Evolutionary conservation across 805 yeast genomes (phyloP).

Genomic region (Lipomyces yamanashiensis): DNA sequence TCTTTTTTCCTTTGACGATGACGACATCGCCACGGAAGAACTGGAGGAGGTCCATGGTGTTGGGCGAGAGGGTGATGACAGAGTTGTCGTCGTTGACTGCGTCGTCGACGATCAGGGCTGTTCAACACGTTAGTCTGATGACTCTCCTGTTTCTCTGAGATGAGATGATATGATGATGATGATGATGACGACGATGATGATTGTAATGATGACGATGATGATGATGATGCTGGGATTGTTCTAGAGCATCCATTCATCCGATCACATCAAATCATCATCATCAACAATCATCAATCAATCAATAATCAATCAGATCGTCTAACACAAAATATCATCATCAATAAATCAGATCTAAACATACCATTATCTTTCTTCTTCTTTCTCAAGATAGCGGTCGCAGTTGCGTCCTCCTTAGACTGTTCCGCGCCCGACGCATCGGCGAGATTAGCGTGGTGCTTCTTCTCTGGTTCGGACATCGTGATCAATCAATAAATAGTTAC

Average conservation of each 20-base stretch:
- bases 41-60: slow-evolving; percentile 92
- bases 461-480: slow-evolving; percentile 37
- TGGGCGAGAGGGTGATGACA: slow-evolving; percentile 90
- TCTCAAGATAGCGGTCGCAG: slow-evolving; percentile 97
- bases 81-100: slow-evolving; percentile 97
- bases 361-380: slow-evolving; percentile 96
- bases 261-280: slow-evolving; percentile 5
- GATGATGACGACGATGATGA: background rate
- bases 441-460: slow-evolving; percentile 46
- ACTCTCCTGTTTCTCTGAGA: background rate
- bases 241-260: slow-evolving; percentile 2
- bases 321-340: too few relatives aligned
- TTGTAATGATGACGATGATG: background rate
- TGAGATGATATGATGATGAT: background rate
- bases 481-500: too few relatives aligned
- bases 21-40: slow-evolving; percentile 98
- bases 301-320: background rate
- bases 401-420: slow-evolving; percentile 61
- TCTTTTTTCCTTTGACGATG: slow-evolving; percentile 94
- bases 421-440: slow-evolving; percentile 72
- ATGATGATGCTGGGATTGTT: background rate
- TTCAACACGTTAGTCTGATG: background rate
- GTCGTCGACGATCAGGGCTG: slow-evolving; percentile 87
- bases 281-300: background rate
- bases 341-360: slow-evolving; percentile 24